Evolutionary conservation across 352 stramenopile species (phyloP), one percentile per base, ranked within the genome.

Genomic region (Phytophthora sojae): DNA sequence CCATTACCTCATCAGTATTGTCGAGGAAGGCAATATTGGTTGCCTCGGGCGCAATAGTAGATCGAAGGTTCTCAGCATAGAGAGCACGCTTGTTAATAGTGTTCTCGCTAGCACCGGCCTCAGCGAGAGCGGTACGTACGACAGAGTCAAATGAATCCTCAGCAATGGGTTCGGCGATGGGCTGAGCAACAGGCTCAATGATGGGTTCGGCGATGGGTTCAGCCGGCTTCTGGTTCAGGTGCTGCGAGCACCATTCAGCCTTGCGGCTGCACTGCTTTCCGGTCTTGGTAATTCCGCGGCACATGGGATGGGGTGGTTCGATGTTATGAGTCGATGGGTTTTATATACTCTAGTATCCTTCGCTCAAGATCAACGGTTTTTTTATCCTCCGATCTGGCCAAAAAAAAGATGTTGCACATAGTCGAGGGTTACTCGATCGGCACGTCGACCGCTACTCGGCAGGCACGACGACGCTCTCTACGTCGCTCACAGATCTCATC

Each of bases 171-270:
- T 29, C n/a, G 17, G 19, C 15, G 37, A 51, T n/a, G 19, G 44
- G 44, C 15, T 19, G 21, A 21, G 21, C 1, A 21, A 21, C 21
- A 21, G 21, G 21, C 21, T 21, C 21, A 21, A 21, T 21, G 21
- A 21, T 21, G 1, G 21, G 21, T 21, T 21, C n/a, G 15, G 14
- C 44, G 19, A 51, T n/a, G 5, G 44, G 44, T 6, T 29, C 26
- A 0, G 26, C 26, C 26, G 26, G 26, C 44, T 51, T 51, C 17
- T 51, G 44, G 44, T 3, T 51, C 14, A 51, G 44, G 44, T 51
- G 44, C 44, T 51, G 44, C 19, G 44, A 51, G 44, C 44, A 51
- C 44, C 44, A 51, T 23, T 51, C 44, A 23, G 44, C 44, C 44
- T 51, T 51, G n/a, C 44, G 44, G 6, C 6, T 11, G n/a, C 44